These are phyloP conservation scores for Corymbia calophylla DNA, from an alignment of 441 rosid genomes.

Conservation along the genomic window DNA sequence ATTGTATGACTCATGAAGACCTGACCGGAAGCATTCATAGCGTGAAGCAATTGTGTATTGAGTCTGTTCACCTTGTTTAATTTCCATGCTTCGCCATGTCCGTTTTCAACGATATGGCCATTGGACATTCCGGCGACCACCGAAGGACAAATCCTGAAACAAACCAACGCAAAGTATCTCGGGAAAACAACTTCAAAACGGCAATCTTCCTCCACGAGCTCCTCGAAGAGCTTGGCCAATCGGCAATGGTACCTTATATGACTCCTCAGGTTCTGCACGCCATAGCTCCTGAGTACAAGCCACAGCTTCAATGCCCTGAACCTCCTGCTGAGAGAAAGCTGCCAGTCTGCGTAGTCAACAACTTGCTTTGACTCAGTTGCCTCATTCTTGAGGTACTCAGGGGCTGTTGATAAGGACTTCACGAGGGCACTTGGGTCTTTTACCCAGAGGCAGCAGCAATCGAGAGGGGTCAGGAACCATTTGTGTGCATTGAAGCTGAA, in stretches of 20 bases:
- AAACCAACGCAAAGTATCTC: no score
- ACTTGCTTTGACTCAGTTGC: constrained; percentile 16
- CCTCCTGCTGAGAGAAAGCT: constrained; percentile 20
- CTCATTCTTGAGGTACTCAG: constrained; percentile 16
- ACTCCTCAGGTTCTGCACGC: constrained; percentile 18
- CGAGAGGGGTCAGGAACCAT: constrained; percentile 22
- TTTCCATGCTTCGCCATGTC: neutral
- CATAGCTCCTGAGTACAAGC: constrained; percentile 36
- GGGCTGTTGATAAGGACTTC: constrained; percentile 8
- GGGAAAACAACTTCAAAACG: neutral
- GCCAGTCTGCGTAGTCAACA: constrained; percentile 32
- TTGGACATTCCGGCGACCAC: neutral
- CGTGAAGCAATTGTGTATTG: neutral
- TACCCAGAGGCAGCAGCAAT: constrained; percentile 32
- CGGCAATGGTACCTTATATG: neutral
- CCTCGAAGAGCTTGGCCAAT: neutral
- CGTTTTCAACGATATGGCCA: neutral
- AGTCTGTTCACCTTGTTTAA: neutral
- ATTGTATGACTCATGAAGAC: constrained; percentile 31
- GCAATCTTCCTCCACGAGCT: neutral
- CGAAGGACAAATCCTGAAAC: neutral
- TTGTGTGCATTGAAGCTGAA: constrained; percentile 33
- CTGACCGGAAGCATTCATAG: constrained; percentile 2
- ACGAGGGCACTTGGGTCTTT: constrained; percentile 18
- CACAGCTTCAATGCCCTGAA: constrained; percentile 23